These are phyloP conservation scores for Coemansia sp. DNA, from an alignment of 192 early-diverging fungal species.

Conservation along the genomic window DNA sequence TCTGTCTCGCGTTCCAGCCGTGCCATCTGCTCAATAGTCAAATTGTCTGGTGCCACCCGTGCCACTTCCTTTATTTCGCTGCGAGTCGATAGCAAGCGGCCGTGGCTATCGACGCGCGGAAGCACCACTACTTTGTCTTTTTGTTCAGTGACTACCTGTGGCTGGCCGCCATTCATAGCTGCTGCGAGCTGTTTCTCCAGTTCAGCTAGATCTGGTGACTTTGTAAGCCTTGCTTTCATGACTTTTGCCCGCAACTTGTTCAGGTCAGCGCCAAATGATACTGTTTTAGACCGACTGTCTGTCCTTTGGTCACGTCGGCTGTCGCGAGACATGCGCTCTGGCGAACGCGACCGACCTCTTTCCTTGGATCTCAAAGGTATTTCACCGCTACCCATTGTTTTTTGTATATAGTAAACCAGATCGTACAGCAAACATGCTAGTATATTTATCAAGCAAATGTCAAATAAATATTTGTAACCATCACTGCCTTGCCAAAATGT, in stretches of 20 bases:
- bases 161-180: conserved; percentile 47
- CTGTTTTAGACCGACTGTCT: not conserved
- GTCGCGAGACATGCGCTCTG: not conserved
- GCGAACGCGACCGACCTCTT: conserved; percentile 4
- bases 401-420: not conserved
- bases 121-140: conserved; percentile 28
- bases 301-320: not conserved
- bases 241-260: conserved; percentile 83
- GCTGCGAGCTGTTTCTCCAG: conserved; percentile 72
- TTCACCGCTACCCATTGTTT: not conserved
- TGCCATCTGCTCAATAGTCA: conserved; percentile 28
- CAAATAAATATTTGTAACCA: not conserved
- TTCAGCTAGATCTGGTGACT: conserved; percentile 56
- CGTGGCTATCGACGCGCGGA: conserved; percentile 44
- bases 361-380: not conserved
- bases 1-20: conserved; percentile 24
- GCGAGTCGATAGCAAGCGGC: conserved; percentile 7
- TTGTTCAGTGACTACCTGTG: not conserved
- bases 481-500: no score
- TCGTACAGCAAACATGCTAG: not conserved
- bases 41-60: conserved; percentile 3
- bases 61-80: conserved; percentile 13
- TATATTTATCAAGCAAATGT: not conserved
- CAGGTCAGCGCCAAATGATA: conserved; percentile 54
- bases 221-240: conserved; percentile 76